Evolutionary conservation across 805 yeast genomes (phyloP), one percentile per base, ranked within the genome.

Genomic region (Yamadazyma insecticola): DNA sequence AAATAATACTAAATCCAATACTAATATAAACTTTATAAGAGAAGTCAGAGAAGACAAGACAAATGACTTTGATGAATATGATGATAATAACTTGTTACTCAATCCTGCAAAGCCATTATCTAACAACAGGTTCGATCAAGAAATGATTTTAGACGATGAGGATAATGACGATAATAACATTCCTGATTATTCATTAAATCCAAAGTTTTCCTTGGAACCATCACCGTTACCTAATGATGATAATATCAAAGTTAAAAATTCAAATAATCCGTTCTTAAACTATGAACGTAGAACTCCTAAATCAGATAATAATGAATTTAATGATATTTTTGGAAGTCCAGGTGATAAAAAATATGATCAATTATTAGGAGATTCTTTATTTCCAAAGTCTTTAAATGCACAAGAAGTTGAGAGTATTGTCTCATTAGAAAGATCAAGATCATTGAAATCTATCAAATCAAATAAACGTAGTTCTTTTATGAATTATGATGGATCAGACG

Each of bases 371-470:
- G 71, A 81, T 34, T 74, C 78, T 0, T 53, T 83, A 16, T 84
- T 84, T 51, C 94, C 94, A 0, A 82, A 78, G 48, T 72, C 76
- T 2, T 59, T 84, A 19, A 79, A 70, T 35, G 64, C 73, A 0
- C 74, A 71, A 31, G 94, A 84, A 47, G 83, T 84, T 8, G 84
- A 80, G 41, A 78, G 84, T 27, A 84, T 84, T 35, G 80, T 81
- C 2, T 71, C 81, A 6, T 49, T 84, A 26, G 94, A 84, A 51
- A 67, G 89, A 37, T 73, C 82, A 6, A 49, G 76, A 29, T 72
- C 78, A 4, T 62, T 72, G 61, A 69, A 73, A 47, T 78, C 87
- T 0, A 51, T 69, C n/a, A 60, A 46, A 32, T 56, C 65, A 11
- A 53, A 45, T 27, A 61, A 42, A 45, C 40, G 71, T 14, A 61